Percentiles rank a stretch among this genome's conserved stretches.
These are phyloP conservation scores for Chlamydomonas schloesseri DNA, from an alignment of 139 green algal species.

Conservation along the genomic window DNA sequence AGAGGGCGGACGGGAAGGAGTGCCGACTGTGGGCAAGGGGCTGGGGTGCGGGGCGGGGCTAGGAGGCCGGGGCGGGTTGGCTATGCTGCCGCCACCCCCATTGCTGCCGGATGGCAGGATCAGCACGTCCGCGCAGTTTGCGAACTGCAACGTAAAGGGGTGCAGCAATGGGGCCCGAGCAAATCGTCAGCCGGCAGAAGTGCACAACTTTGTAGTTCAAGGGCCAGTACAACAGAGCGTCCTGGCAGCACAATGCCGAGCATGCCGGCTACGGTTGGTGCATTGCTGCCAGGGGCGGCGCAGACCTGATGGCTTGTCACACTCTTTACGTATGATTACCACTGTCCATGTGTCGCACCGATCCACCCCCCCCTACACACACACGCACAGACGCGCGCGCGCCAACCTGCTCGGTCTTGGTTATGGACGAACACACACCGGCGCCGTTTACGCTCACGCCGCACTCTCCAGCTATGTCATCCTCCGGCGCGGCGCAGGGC, in stretches of 20 bases:
- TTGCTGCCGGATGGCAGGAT: background rate
- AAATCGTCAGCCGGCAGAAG: background rate
- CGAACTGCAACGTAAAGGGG: background rate
- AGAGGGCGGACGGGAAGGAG: background rate
- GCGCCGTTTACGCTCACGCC: constrained; percentile 8
- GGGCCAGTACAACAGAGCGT: no score
- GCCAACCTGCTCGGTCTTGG: no score
- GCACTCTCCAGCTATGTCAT: constrained; percentile 42
- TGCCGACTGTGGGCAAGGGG: background rate
- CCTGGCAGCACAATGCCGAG: no score
- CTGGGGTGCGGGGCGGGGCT: background rate
- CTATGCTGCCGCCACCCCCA: background rate
- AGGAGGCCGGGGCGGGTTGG: background rate
- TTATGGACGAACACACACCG: background rate
- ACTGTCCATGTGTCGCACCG: no score
- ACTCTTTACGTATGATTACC: no score
- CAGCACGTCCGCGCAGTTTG: background rate
- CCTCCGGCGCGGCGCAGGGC: constrained; percentile 7
- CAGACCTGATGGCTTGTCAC: no score
- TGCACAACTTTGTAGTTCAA: no score
- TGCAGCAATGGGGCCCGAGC: background rate
- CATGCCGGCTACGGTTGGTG: no score
- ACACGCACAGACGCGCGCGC: no score
- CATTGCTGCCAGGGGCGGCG: no score
- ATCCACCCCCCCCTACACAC: no score